A percentile compares a stretch with the other conserved stretches of the same genome.
Conservation (phyloP, 148 eudicot species). For the Spergularia bocconei region DNA sequence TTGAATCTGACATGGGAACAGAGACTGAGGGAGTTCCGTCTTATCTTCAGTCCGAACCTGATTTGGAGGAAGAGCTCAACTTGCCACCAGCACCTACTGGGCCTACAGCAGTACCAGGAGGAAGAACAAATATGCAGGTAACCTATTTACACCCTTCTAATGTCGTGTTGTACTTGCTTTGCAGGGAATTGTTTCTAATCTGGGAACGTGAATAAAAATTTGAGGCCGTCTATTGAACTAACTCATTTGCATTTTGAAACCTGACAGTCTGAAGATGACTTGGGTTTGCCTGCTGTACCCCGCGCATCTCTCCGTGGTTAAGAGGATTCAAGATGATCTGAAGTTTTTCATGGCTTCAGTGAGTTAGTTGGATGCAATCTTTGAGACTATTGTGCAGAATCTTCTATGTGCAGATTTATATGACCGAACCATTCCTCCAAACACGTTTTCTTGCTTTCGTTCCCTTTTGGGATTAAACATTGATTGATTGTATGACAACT, state of each 20-base stretch:
- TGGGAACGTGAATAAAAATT: background rate
- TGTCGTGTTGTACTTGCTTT: too few species aligned
- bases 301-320: conserved; percentile 83
- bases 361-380: background rate
- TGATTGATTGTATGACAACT: too few species aligned
- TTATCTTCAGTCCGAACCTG: conserved; percentile 88
- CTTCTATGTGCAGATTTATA: background rate
- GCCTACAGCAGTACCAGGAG: conserved; percentile 55
- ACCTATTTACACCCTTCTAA: background rate
- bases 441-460: too few species aligned
- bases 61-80: conserved; percentile 66
- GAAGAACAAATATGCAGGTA: conserved; percentile 71
- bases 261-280: conserved; percentile 71
- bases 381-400: too few species aligned
- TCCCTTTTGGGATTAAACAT: too few species aligned
- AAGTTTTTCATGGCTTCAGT: background rate
- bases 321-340: conserved; percentile 1
- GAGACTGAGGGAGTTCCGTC: conserved; percentile 88
- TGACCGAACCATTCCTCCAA: too few species aligned
- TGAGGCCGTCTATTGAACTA: background rate
- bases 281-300: conserved; percentile 84
- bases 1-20: conserved; percentile 89
- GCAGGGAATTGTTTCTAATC: background rate
- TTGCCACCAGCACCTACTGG: conserved; percentile 86
- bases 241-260: background rate